Base-by-base conservation (phyloP, 208 protist species). In the Crithidia sp. region DNA sequence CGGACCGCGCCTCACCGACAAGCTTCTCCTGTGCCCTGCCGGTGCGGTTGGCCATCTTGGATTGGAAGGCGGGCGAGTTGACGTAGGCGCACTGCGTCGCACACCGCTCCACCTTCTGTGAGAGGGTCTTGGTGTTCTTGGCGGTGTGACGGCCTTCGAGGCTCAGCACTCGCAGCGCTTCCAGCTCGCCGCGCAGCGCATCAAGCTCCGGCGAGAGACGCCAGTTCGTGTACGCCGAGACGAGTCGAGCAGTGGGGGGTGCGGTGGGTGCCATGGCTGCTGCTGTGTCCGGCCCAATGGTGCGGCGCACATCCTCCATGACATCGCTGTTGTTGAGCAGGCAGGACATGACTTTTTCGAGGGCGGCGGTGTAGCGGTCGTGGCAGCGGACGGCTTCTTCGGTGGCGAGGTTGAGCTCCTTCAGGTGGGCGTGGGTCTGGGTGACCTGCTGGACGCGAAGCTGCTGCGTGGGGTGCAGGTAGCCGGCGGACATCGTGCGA, bases 351-450 rank as follows among this genome's bases (percentile, higher is more conserved):
- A 53, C 55, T 13, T 54, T 71, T 10, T 63, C 44, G 19, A 71
- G 28, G 12, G 67, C 14, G 10, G 55, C 55, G 13, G 62, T 36
- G 55, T 63, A 63, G 28, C 54, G 39, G 54, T 62, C 55, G 55
- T 71, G 55, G 67, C 47, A 63, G 6, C 12, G 36, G 41, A 70
- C 45, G 9, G 67, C 45, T 52, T 72, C 57, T n/a, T 45, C 57
- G 13, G 67, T 56, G 16, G 67, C 47, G 28, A 53, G 28, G 56
- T 43, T 28, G 13, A 72, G 44, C 14, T n/a, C 39, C 39, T 53
- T 58, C 16, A 64, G 55, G 28, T n/a, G 17, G 28, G 53, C 45
- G 67, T 64, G 45, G 49, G 12, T 41, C 9, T 3, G 37, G 2
- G 37, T 4, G 8, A 56, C 16, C 19, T 52, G 57, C 36, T 6